Percentiles rank a stretch among this genome's conserved stretches.
phyloP scores from a whole-genome alignment of 192 early-diverging fungal genomes.

The Funneliformis geosporum region DNA sequence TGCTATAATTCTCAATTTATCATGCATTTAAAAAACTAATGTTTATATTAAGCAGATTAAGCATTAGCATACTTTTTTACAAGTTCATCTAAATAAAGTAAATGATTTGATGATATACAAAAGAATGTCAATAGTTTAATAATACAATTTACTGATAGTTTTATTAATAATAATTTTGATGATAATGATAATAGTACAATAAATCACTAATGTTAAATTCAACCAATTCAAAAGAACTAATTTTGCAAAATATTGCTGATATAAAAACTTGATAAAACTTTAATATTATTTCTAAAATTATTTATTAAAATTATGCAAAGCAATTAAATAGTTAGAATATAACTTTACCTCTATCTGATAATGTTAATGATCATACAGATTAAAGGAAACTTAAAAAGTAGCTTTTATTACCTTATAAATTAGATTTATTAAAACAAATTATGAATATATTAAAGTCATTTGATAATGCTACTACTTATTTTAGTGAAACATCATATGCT shows the following conservation, averaged over 20 bases:
- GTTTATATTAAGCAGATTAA: too few species aligned
- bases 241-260: neutral
- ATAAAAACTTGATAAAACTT: neutral
- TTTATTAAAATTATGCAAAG: neutral
- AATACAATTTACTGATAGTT: too few species aligned
- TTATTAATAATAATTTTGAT: too few species aligned
- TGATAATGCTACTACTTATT: neutral
- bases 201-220: too few species aligned
- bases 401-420: neutral
- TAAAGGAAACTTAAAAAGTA: neutral
- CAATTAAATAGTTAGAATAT: neutral
- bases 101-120: too few species aligned
- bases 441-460: neutral
- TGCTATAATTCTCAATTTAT: too few species aligned
- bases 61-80: too few species aligned
- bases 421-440: neutral
- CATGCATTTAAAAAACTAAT: too few species aligned
- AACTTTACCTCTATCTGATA: neutral
- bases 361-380: neutral
- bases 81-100: too few species aligned
- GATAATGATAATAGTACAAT: neutral
- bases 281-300: slow-evolving; percentile 2
- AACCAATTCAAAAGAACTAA: neutral
- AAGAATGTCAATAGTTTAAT: too few species aligned
- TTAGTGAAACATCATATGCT: neutral